Percentiles rank a stretch among this genome's conserved stretches.
Evolutionary conservation across 2,329 filamentous ascomycete genomes (phyloP).

Genomic region (Emergomyces orientalis): DNA sequence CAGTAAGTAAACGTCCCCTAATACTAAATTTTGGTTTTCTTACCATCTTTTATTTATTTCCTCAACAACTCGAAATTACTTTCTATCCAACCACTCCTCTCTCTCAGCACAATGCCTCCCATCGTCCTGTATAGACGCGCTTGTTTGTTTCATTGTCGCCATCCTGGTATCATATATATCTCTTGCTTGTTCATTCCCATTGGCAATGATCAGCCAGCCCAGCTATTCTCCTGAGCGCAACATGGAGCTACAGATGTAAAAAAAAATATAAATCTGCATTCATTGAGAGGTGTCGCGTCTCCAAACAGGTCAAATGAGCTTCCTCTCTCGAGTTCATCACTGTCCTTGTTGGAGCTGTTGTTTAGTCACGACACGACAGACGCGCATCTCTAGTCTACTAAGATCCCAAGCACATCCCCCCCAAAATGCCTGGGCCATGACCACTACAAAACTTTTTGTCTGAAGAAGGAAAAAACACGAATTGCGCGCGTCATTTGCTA

Average conservation of each 20-base stretch:
- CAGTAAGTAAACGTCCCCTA: conserved; percentile 27
- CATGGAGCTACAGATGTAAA: neutral
- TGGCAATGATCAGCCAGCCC: neutral
- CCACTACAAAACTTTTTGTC: neutral
- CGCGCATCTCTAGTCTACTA: neutral
- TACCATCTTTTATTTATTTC: conserved; percentile 12
- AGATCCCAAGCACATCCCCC: neutral
- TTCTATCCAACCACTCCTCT: neutral
- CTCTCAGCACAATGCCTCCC: neutral
- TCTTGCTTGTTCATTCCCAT: neutral
- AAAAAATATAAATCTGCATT: neutral
- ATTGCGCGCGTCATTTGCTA: neutral
- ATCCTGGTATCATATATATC: neutral
- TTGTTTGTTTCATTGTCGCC: conserved; percentile 5
- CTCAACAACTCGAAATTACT: conserved; percentile 6
- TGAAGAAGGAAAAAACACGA: neutral
- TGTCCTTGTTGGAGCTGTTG: neutral
- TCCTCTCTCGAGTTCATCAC: neutral
- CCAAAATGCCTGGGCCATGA: neutral
- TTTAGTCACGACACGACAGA: conserved; percentile 1
- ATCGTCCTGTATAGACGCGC: conserved; percentile 1
- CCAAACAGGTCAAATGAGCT: neutral
- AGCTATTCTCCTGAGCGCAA: neutral
- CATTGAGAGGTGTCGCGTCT: conserved; percentile 2
- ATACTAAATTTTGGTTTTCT: conserved; percentile 22